Evolutionary conservation across 805 yeast genomes (phyloP).

Genomic region (Grigorovia jiainica): DNA sequence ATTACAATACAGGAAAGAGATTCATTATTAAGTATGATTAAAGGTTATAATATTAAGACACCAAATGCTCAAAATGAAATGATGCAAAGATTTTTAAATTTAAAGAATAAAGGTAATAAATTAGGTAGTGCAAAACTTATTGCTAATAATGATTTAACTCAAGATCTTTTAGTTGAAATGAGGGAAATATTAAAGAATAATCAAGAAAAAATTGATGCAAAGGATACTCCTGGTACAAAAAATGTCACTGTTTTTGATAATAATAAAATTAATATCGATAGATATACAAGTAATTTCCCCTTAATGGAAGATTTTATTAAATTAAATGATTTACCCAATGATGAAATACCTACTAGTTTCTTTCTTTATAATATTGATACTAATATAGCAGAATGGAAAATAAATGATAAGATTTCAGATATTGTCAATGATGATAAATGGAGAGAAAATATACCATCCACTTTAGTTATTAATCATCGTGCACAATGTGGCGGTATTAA

Average conservation of each 20-base stretch:
- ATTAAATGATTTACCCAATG: too few species aligned
- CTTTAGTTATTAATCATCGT: conserved; percentile 19
- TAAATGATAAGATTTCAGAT: conserved; percentile 42
- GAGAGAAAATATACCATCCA: conserved; percentile 13
- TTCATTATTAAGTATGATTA: conserved; percentile 67
- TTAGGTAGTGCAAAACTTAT: conserved; percentile 32
- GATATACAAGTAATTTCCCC: conserved; percentile 57
- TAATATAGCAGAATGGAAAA: conserved; percentile 52
- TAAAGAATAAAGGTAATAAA: conserved; percentile 32
- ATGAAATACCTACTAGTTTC: conserved; percentile 41
- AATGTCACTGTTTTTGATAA: too few species aligned
- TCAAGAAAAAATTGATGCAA: not conserved
- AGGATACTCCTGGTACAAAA: too few species aligned
- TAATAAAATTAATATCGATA: not conserved
- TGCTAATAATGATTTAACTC: conserved; percentile 28
- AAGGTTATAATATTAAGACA: conserved; percentile 31
- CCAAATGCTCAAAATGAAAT: conserved; percentile 42
- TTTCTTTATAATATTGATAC: conserved; percentile 69
- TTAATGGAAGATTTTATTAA: conserved; percentile 45
- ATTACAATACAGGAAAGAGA: conserved; percentile 75
- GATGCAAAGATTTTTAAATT: conserved; percentile 48
- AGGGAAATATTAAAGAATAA: not conserved
- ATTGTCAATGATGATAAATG: conserved; percentile 12
- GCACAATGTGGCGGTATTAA: conserved; percentile 21
- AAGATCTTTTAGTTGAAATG: conserved; percentile 42